These are phyloP conservation scores for Tetrapyrgos nigripes DNA, from an alignment of 1,284 basidiomycete species.

Conservation along the genomic window DNA sequence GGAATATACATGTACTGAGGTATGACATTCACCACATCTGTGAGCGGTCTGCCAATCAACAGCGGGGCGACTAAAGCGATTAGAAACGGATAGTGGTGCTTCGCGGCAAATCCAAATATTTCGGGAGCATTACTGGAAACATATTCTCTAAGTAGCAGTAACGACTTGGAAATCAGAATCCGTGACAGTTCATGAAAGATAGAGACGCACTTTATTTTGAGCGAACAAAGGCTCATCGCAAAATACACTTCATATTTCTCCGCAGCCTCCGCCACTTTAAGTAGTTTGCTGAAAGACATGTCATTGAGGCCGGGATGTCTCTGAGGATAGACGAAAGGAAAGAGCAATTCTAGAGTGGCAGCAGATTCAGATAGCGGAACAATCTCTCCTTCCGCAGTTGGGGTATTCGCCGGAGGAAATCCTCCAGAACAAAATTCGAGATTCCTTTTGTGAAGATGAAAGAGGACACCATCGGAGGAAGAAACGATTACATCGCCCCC, in stretches of 20 bases:
- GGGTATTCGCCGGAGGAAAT: background rate
- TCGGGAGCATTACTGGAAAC: constrained; percentile 3
- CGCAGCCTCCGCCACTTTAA: constrained; percentile 9
- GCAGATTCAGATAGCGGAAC: constrained; percentile 8
- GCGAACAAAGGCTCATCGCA: constrained; percentile 6
- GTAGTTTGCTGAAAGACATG: background rate
- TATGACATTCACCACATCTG: constrained; percentile 24
- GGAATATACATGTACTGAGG: constrained; percentile 26
- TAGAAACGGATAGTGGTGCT: constrained; percentile 31
- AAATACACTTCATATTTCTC: constrained; percentile 14
- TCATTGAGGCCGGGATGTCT: constrained; percentile 6
- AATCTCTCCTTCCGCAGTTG: background rate
- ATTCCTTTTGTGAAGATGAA: background rate
- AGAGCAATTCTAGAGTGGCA: constrained; percentile 11
- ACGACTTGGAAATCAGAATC: background rate
- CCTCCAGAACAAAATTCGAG: background rate
- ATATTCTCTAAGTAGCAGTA: background rate
- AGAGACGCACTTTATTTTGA: constrained; percentile 7
- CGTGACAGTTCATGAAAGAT: background rate
- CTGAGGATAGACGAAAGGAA: constrained; percentile 14
- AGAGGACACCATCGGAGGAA: background rate
- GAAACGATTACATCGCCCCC: background rate
- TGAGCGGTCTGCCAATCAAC: constrained; percentile 21
- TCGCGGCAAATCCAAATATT: constrained; percentile 29
- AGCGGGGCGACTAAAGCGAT: constrained; percentile 26